Conservation (phyloP, 225 moss, liverwort and hornwort genomes). For the Asterella californica region DNA sequence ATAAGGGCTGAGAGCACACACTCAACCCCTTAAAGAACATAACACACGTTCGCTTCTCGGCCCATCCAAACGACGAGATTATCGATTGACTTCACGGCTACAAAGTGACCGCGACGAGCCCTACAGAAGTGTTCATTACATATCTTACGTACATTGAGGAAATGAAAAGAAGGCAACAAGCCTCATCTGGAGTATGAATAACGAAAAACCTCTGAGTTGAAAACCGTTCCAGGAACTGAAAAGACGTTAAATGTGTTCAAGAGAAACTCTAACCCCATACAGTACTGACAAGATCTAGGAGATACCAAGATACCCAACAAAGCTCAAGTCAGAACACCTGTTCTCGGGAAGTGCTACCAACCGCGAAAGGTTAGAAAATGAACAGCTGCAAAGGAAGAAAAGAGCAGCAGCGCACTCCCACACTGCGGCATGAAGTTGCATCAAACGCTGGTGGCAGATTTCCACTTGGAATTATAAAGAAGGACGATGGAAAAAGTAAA, state of each 20-base stretch:
- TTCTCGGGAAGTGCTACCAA: conserved; percentile 41
- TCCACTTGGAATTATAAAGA: conserved; percentile 89
- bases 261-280: conserved; percentile 23
- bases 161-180: conserved; percentile 19
- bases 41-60: no score
- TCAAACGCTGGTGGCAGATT: conserved; percentile 99
- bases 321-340: conserved; percentile 58
- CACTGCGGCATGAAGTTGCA: conserved; percentile 99
- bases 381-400: conserved; percentile 54
- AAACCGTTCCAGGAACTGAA: conserved; percentile 14
- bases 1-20: no score
- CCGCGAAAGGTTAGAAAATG: conserved; percentile 47
- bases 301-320: conserved; percentile 45
- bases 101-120: no score
- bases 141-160: conserved; percentile 8
- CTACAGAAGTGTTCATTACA: no score
- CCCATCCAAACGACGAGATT: no score
- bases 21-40: no score
- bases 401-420: conserved; percentile 78
- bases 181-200: conserved; percentile 5
- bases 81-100: no score
- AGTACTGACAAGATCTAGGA: conserved; percentile 33
- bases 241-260: conserved; percentile 25
- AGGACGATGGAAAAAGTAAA: conserved; percentile 60
- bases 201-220: conserved; percentile 15